A percentile compares a stretch with the other conserved stretches of the same genome.
These are phyloP conservation scores for Lepidium didymum DNA, from an alignment of 345 rosid genomes.

Conservation along the genomic window DNA sequence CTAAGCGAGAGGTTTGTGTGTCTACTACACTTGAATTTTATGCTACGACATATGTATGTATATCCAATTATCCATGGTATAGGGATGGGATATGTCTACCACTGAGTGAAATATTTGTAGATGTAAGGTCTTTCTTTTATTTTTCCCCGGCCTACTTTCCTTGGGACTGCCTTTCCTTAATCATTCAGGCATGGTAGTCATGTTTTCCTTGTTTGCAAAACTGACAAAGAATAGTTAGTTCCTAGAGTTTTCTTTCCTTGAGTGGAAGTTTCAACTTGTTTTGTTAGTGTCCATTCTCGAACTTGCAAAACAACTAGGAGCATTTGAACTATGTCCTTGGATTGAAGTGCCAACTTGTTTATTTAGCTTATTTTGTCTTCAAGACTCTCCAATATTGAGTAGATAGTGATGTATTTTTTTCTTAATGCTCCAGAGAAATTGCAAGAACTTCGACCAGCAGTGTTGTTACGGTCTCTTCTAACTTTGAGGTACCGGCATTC, in stretches of 20 bases:
- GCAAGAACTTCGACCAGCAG: conserved; percentile 36
- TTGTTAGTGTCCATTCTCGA: not conserved
- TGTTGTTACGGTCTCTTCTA: conserved; percentile 52
- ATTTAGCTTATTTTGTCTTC: not conserved
- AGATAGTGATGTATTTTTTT: conserved; percentile 3
- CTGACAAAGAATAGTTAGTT: not conserved
- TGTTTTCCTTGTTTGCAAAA: not conserved
- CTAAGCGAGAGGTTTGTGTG: conserved; percentile 59
- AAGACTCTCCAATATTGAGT: not conserved
- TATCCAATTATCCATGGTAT: not conserved
- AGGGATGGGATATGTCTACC: not conserved
- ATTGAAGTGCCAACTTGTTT: not conserved
- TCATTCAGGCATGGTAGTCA: not conserved
- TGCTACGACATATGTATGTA: not conserved
- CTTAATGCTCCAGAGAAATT: conserved; percentile 45
- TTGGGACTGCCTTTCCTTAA: not conserved
- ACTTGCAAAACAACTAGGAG: not conserved
- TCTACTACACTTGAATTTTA: not conserved
- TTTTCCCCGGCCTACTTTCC: not conserved
- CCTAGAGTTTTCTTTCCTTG: not conserved
- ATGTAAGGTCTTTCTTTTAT: not conserved
- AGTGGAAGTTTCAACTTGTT: not conserved
- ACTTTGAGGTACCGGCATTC: conserved; percentile 56
- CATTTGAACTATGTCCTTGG: not conserved
- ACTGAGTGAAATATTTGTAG: not conserved